Evolutionary conservation across 2,329 filamentous ascomycete genomes (phyloP).

Genomic region (Fusarium illudens): DNA sequence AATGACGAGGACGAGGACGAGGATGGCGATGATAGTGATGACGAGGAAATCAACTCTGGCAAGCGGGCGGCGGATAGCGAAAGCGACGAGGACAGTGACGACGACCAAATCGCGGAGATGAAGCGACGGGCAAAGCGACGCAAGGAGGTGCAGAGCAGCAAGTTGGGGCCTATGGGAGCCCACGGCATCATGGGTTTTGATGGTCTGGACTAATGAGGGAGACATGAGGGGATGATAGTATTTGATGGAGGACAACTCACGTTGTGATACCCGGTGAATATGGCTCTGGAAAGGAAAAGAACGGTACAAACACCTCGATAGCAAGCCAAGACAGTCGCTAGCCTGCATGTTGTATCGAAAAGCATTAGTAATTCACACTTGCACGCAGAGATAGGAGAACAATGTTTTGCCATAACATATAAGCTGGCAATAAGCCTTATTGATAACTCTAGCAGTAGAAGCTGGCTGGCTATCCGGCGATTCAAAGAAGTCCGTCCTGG

Average conservation of each 20-base stretch:
- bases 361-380: background rate
- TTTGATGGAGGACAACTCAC: background rate
- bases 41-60: conserved; percentile 52
- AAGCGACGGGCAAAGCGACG: conserved; percentile 57
- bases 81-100: conserved; percentile 55
- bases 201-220: conserved; percentile 51
- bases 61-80: conserved; percentile 60
- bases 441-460: conserved; percentile 12
- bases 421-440: background rate
- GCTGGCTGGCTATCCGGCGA: conserved; percentile 12
- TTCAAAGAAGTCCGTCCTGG: conserved; percentile 31
- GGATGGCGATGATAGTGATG: conserved; percentile 56
- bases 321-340: background rate
- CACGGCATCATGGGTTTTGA: conserved; percentile 62
- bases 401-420: background rate
- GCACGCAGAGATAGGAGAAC: background rate
- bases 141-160: conserved; percentile 53
- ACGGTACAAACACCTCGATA: background rate
- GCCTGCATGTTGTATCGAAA: background rate
- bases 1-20: conserved; percentile 57
- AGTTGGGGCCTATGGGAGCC: conserved; percentile 59
- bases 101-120: conserved; percentile 48
- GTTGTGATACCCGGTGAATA: conserved; percentile 27
- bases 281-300: background rate
- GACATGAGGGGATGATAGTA: background rate